Percentiles rank a stretch among this genome's conserved stretches.
phyloP scores from a whole-genome alignment of 1,139 yeast species.

The Komagataea norvegica region DNA sequence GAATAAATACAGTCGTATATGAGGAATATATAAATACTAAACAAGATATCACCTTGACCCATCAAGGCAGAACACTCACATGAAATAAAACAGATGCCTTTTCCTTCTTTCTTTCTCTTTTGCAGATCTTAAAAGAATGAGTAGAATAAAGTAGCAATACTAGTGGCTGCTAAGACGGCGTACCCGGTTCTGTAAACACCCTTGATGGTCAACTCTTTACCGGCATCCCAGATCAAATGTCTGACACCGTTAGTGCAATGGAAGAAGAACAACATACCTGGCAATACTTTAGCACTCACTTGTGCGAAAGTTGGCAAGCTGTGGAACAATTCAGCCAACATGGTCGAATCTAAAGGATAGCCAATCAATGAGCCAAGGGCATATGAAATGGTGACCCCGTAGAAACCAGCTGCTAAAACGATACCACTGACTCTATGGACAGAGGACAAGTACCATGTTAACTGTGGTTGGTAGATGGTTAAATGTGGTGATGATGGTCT shows the following conservation, averaged over 20 bases:
- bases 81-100: too few relatives aligned
- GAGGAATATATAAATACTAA: too few relatives aligned
- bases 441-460: constrained; percentile 76
- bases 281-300: constrained; percentile 58
- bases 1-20: too few relatives aligned
- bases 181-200: constrained; percentile 95
- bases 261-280: constrained; percentile 82
- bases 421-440: constrained; percentile 90
- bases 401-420: constrained; percentile 71
- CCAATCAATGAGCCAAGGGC: constrained; percentile 69
- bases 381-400: constrained; percentile 69
- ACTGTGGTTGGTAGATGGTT: constrained; percentile 82
- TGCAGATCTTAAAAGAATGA: constrained; percentile 37
- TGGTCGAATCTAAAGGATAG: constrained; percentile 51
- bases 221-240: constrained; percentile 90
- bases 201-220: constrained; percentile 68
- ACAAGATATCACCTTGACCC: too few relatives aligned
- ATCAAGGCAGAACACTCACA: too few relatives aligned
- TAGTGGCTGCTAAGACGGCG: constrained; percentile 69
- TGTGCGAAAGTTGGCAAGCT: constrained; percentile 62
- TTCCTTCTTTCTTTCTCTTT: too few relatives aligned
- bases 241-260: constrained; percentile 84
- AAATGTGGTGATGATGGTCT: constrained; percentile 94
- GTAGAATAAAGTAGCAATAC: constrained; percentile 51
- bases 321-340: constrained; percentile 45